phyloP scores from a whole-genome alignment of 257 asterid genomes.

The Salvia miltiorrhiza region DNA sequence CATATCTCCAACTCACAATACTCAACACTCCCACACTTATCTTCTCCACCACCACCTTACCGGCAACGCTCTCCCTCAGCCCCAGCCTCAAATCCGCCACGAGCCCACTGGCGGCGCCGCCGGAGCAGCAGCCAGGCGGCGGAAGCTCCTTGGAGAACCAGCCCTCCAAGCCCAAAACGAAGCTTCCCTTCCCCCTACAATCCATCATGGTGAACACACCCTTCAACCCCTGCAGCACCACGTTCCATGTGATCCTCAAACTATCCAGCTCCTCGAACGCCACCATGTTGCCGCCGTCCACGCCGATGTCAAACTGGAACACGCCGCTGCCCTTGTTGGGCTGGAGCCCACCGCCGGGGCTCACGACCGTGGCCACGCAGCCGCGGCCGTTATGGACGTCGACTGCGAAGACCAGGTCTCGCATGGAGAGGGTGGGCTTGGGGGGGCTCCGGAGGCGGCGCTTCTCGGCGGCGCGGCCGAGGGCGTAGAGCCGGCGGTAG shows the following conservation, averaged over 20 bases:
- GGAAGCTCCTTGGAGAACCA: slow-evolving; percentile 92
- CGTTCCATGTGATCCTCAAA: slow-evolving; percentile 61
- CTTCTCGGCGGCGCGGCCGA: slow-evolving; percentile 46
- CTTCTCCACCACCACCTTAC: slow-evolving; percentile 59
- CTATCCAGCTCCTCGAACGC: slow-evolving; percentile 29
- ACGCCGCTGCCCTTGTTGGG: slow-evolving; percentile 27
- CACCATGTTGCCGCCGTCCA: not conserved
- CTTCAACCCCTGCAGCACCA: slow-evolving; percentile 51
- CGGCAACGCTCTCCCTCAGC: slow-evolving; percentile 34
- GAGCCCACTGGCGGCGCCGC: slow-evolving; percentile 51
- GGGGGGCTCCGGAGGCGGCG: slow-evolving; percentile 44
- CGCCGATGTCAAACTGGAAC: slow-evolving; percentile 54
- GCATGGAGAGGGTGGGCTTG: slow-evolving; percentile 46
- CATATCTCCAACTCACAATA: slow-evolving; percentile 79
- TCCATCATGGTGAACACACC: slow-evolving; percentile 69
- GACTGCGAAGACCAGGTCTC: slow-evolving; percentile 42
- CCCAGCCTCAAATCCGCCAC: slow-evolving; percentile 80
- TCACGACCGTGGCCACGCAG: slow-evolving; percentile 20
- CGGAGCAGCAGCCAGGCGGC: slow-evolving; percentile 53
- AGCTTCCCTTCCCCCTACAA: slow-evolving; percentile 63
- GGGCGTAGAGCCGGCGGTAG: slow-evolving; percentile 48
- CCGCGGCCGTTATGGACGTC: slow-evolving; percentile 32
- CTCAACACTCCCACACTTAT: slow-evolving; percentile 74
- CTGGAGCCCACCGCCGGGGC: slow-evolving; percentile 34
- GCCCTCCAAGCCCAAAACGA: slow-evolving; percentile 74